Percentiles rank a stretch among this genome's conserved stretches.
These are phyloP conservation scores for Globisporangium parvum DNA, from an alignment of 352 stramenopile genomes.

Conservation along the genomic window DNA sequence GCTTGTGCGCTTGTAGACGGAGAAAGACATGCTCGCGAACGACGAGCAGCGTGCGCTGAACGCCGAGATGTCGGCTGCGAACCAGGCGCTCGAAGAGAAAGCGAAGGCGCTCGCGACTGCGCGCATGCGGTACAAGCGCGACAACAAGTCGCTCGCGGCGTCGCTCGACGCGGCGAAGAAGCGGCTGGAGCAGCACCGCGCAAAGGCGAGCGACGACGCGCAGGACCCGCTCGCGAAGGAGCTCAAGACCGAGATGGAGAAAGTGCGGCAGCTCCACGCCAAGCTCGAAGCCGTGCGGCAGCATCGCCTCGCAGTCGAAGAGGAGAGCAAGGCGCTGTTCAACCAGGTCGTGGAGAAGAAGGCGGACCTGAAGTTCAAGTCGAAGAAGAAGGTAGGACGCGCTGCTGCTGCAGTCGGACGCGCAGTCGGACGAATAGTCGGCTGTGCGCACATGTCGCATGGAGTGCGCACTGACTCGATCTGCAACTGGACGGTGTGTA, in stretches of 20 bases:
- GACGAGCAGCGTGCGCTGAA: conserved; percentile 85
- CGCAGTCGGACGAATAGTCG: background rate
- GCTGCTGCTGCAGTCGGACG: too few species aligned
- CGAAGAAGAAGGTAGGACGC: conserved; percentile 71
- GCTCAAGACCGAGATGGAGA: conserved; percentile 82
- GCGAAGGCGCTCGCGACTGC: conserved; percentile 80
- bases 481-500: conserved; percentile 17
- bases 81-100: conserved; percentile 84
- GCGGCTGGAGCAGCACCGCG: conserved; percentile 72
- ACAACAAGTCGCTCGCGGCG: conserved; percentile 74
- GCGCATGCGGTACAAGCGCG: conserved; percentile 86
- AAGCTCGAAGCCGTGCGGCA: conserved; percentile 83
- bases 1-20: conserved; percentile 53
- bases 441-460: background rate
- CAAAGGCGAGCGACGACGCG: conserved; percentile 61
- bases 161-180: conserved; percentile 82
- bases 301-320: conserved; percentile 79
- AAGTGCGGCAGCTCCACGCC: conserved; percentile 72
- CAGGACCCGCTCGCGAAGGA: conserved; percentile 78
- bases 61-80: conserved; percentile 73
- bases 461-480: conserved; percentile 5
- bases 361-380: conserved; percentile 85
- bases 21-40: conserved; percentile 86
- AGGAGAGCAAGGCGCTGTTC: conserved; percentile 87
- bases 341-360: conserved; percentile 88